A percentile compares a stretch with the other conserved stretches of the same genome.
Evolutionary conservation across 352 stramenopile genomes (phyloP).

Genomic region (Phytophthora pini): DNA sequence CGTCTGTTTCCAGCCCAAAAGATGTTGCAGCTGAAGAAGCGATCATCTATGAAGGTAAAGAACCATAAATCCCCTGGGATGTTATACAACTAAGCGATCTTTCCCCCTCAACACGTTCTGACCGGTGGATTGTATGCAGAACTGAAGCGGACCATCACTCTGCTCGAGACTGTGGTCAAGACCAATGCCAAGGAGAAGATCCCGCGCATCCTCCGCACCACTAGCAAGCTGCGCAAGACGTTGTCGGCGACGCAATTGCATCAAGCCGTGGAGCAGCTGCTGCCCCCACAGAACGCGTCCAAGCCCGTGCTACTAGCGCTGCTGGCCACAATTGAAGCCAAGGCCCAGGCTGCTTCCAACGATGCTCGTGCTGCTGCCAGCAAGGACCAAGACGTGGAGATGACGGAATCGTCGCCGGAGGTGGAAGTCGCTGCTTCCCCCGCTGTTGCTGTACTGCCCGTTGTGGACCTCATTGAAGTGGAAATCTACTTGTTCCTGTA

Average conservation of each 20-base stretch:
- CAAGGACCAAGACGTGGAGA: slow-evolving; percentile 59
- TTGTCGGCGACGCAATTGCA: slow-evolving; percentile 68
- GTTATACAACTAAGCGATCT: slow-evolving; percentile 12
- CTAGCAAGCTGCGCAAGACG: slow-evolving; percentile 82
- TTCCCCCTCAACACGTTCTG: not conserved
- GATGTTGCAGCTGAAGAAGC: slow-evolving; percentile 64
- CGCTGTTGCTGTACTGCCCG: slow-evolving; percentile 43
- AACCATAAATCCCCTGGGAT: not conserved
- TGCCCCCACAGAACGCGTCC: slow-evolving; percentile 71
- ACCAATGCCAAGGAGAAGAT: slow-evolving; percentile 90
- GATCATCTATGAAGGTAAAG: slow-evolving; percentile 70
- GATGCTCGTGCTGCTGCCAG: slow-evolving; percentile 11
- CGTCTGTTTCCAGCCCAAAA: slow-evolving; percentile 44
- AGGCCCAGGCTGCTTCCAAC: slow-evolving; percentile 29
- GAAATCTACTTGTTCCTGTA: slow-evolving; percentile 88
- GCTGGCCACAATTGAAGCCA: slow-evolving; percentile 54
- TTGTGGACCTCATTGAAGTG: slow-evolving; percentile 84
- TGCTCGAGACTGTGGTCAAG: slow-evolving; percentile 82
- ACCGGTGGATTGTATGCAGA: slow-evolving; percentile 48
- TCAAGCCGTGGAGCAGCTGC: slow-evolving; percentile 61
- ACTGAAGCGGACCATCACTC: slow-evolving; percentile 72
- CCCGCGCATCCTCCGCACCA: slow-evolving; percentile 78
- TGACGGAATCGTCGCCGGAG: slow-evolving; percentile 53
- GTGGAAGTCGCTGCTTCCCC: slow-evolving; percentile 28
- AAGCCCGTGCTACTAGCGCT: slow-evolving; percentile 59